Percentiles rank a stretch among this genome's conserved stretches.
Conservation (phyloP, 495 filamentous ascomycete genomes). For the Penicillium desertorum region DNA sequence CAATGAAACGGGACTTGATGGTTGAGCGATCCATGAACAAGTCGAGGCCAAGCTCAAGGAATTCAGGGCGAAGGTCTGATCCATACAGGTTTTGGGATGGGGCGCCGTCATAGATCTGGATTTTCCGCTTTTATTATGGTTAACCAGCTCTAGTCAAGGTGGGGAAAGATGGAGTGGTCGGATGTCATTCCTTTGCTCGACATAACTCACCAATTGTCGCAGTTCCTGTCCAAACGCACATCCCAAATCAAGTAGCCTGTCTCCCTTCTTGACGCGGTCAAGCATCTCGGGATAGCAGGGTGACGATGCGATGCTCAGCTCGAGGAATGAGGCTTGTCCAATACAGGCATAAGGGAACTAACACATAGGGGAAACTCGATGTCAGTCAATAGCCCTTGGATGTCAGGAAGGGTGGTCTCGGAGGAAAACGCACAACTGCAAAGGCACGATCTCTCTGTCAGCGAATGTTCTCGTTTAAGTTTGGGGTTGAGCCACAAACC, state of each 20-base stretch:
- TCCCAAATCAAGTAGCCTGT: conserved; percentile 47
- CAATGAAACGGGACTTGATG: conserved; percentile 20
- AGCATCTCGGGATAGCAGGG: conserved; percentile 30
- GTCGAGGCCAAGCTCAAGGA: conserved; percentile 49
- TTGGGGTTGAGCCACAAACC: background rate
- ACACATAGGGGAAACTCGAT: background rate
- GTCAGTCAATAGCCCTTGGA: background rate
- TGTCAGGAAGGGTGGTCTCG: too few relatives aligned
- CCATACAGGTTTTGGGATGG: conserved; percentile 41
- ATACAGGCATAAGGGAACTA: conserved; percentile 40
- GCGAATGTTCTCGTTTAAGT: background rate
- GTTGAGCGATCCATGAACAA: conserved; percentile 47
- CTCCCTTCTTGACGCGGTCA: conserved; percentile 21
- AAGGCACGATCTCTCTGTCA: conserved; percentile 14
- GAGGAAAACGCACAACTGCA: background rate
- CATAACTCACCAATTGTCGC: conserved; percentile 30
- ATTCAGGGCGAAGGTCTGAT: conserved; percentile 43
- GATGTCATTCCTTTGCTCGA: background rate
- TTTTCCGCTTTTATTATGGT: background rate
- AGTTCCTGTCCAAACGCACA: conserved; percentile 55
- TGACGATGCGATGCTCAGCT: conserved; percentile 24
- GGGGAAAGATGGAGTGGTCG: background rate
- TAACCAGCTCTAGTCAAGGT: background rate
- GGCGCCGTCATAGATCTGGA: conserved; percentile 43
- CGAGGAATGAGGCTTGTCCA: conserved; percentile 42